Evolutionary conservation across 1,139 yeast genomes (phyloP).

Genomic region (Trichomonascaceae sp.): DNA sequence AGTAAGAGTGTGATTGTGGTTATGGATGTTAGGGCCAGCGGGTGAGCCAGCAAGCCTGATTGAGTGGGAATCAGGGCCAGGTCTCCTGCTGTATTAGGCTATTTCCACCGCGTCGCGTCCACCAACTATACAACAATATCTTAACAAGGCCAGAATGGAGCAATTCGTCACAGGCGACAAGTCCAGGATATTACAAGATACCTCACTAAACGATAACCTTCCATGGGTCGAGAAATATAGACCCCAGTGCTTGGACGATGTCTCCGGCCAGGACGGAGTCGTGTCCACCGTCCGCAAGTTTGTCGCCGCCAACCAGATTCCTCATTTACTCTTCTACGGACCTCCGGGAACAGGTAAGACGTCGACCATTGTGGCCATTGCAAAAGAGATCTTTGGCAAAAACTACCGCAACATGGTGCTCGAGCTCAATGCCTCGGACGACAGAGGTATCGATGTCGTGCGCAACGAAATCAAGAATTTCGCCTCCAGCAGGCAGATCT

Average conservation of each 20-base stretch:
- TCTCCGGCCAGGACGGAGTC: slow-evolving; percentile 81
- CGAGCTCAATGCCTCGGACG: slow-evolving; percentile 93
- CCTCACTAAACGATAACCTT: background rate
- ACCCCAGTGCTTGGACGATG: slow-evolving; percentile 71
- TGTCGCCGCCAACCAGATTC: slow-evolving; percentile 73
- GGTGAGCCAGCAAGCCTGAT: no score
- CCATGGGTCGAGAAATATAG: slow-evolving; percentile 88
- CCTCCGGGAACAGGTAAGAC: slow-evolving; percentile 98
- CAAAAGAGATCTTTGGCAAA: slow-evolving; percentile 65
- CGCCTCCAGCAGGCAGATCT: slow-evolving; percentile 81
- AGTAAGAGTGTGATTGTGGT: no score
- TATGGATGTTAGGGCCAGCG: no score
- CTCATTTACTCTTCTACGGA: slow-evolving; percentile 91
- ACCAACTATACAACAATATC: no score
- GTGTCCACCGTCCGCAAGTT: slow-evolving; percentile 73
- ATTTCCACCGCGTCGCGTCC: no score
- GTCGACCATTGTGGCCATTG: slow-evolving; percentile 78
- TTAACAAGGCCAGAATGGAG: no score
- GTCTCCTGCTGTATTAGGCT: no score
- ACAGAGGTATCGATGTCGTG: slow-evolving; percentile 85
- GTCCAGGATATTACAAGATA: no score
- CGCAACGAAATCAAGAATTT: slow-evolving; percentile 86
- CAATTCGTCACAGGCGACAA: no score
- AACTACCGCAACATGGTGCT: slow-evolving; percentile 60
- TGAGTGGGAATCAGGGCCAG: no score